These are phyloP conservation scores for Syzygium jambos DNA, from an alignment of 345 rosid species.

Conservation along the genomic window DNA sequence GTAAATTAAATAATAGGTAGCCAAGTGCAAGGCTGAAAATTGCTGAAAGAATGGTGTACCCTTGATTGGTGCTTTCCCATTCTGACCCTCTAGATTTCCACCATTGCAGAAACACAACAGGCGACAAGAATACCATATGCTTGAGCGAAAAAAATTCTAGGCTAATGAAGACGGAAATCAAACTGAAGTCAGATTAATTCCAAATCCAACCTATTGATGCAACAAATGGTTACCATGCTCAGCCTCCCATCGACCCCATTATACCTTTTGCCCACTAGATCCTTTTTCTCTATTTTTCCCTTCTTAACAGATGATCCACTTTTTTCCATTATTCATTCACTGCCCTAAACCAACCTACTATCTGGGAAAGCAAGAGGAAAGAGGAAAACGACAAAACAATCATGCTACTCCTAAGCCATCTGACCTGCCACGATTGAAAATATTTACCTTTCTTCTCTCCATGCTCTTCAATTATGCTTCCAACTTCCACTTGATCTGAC, in stretches of 20 bases:
- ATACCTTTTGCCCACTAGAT: neutral
- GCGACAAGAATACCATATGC: neutral
- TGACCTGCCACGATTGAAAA: neutral
- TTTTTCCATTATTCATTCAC: neutral
- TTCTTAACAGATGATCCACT: neutral
- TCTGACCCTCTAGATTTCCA: neutral
- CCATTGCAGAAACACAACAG: neutral
- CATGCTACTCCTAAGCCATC: neutral
- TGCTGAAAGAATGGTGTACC: neutral
- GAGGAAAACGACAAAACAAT: neutral
- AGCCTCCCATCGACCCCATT: neutral
- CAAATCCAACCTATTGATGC: neutral
- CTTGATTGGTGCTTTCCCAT: neutral
- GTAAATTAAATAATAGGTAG: neutral
- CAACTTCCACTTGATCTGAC: constrained; percentile 5
- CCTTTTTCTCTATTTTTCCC: neutral
- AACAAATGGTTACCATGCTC: neutral
- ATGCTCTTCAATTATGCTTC: constrained; percentile 1
- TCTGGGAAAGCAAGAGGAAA: neutral
- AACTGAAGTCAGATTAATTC: neutral
- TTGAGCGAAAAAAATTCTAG: neutral
- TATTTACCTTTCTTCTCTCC: constrained; percentile 17
- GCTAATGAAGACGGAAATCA: neutral
- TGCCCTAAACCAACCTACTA: neutral
- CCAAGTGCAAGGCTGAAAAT: neutral